Evolutionary conservation across 352 stramenopile species (phyloP).

Genomic region (Globisporangium abappressorium): DNA sequence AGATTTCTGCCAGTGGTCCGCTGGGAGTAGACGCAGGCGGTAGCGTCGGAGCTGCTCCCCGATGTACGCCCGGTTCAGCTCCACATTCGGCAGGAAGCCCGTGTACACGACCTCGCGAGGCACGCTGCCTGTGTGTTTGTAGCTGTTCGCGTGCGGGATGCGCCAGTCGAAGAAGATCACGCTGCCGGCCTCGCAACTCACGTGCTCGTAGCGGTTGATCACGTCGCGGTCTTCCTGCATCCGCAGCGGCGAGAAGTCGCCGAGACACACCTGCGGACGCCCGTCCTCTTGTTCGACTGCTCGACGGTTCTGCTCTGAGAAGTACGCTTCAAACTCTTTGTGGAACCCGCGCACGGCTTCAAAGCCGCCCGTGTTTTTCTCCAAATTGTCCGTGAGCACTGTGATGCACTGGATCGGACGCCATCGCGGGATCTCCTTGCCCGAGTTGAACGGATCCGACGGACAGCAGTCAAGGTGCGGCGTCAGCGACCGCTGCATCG

Average conservation of each 20-base stretch:
- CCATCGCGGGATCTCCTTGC: slow-evolving; percentile 76
- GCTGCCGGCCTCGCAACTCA: slow-evolving; percentile 60
- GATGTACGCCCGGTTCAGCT: slow-evolving; percentile 71
- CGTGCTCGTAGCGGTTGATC: slow-evolving; percentile 68
- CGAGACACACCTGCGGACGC: slow-evolving; percentile 76
- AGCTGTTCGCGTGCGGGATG: slow-evolving; percentile 87
- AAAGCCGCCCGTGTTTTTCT: slow-evolving; percentile 78
- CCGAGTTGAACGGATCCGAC: slow-evolving; percentile 61
- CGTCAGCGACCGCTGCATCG: slow-evolving; percentile 84
- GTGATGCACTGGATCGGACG: slow-evolving; percentile 89
- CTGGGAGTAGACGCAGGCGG: slow-evolving; percentile 49
- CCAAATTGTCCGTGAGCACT: slow-evolving; percentile 67
- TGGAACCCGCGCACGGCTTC: slow-evolving; percentile 86
- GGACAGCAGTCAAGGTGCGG: slow-evolving; percentile 89
- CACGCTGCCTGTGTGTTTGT: slow-evolving; percentile 52
- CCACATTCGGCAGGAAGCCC: slow-evolving; percentile 70
- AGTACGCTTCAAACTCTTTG: slow-evolving; percentile 78
- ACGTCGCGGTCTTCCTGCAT: slow-evolving; percentile 80
- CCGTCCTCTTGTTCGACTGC: slow-evolving; percentile 16
- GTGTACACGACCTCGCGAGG: slow-evolving; percentile 85
- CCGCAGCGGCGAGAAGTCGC: slow-evolving; percentile 84
- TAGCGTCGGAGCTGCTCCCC: slow-evolving; percentile 76
- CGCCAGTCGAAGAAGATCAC: slow-evolving; percentile 89
- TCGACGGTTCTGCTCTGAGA: slow-evolving; percentile 20
- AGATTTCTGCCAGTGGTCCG: slow-evolving; percentile 78